These are phyloP conservation scores for Parasitella parasitica DNA, from an alignment of 371 early-diverging fungal species.

Conservation along the genomic window DNA sequence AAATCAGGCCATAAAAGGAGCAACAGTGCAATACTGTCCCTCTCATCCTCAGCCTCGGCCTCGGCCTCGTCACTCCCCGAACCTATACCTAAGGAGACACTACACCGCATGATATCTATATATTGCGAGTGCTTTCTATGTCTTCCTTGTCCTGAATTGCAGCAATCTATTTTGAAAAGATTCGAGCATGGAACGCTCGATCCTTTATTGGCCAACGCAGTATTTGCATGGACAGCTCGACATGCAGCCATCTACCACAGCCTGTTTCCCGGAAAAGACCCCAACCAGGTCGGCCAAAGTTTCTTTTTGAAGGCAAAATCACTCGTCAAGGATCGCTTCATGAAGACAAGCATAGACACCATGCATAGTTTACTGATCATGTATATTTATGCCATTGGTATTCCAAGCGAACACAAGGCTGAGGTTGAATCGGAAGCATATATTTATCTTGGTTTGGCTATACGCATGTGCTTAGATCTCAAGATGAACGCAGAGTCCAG, in stretches of 20 bases:
- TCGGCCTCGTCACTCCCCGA: not conserved
- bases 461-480: slow-evolving; percentile 47
- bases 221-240: slow-evolving; percentile 49
- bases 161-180: slow-evolving; percentile 7
- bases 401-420: slow-evolving; percentile 16
- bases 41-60: too few species aligned
- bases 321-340: slow-evolving; percentile 33
- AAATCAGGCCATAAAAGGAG: not conserved
- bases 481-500: slow-evolving; percentile 35
- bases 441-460: slow-evolving; percentile 45
- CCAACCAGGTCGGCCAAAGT: slow-evolving; percentile 42
- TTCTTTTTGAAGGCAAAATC: slow-evolving; percentile 40
- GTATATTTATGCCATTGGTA: slow-evolving; percentile 54
- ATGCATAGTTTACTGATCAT: slow-evolving; percentile 46
- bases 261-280: slow-evolving; percentile 43
- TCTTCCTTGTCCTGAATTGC: slow-evolving; percentile 21
- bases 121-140: slow-evolving; percentile 32
- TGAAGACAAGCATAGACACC: slow-evolving; percentile 36
- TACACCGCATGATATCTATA: slow-evolving; percentile 20
- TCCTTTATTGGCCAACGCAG: slow-evolving; percentile 38
- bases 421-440: slow-evolving; percentile 50
- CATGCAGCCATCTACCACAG: slow-evolving; percentile 51
- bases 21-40: not conserved
- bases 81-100: slow-evolving; percentile 12
- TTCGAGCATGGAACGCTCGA: slow-evolving; percentile 22